phyloP scores from a whole-genome alignment of 2,329 filamentous ascomycete species.

The Fusarium succisae region DNA sequence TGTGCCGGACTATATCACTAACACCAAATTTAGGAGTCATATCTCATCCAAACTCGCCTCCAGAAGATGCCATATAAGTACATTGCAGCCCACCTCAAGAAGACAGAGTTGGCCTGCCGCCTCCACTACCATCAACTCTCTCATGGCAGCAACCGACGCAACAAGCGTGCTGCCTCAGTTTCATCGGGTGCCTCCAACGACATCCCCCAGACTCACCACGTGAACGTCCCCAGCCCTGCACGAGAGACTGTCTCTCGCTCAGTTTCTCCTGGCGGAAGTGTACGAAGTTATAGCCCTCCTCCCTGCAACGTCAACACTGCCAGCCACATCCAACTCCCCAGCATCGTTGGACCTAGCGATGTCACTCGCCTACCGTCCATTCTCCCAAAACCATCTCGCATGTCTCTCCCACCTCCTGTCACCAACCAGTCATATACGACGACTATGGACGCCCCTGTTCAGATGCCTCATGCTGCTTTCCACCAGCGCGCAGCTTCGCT shows the following conservation, averaged over 20 bases:
- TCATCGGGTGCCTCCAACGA: conserved; percentile 67
- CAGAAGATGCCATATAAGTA: conserved; percentile 94
- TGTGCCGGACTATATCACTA: conserved; percentile 14
- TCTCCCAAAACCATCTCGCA: conserved; percentile 70
- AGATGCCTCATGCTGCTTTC: conserved; percentile 53
- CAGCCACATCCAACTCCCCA: conserved; percentile 60
- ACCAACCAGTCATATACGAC: conserved; percentile 54
- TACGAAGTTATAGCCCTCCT: conserved; percentile 55
- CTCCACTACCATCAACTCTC: conserved; percentile 89
- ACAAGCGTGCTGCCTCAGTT: conserved; percentile 78
- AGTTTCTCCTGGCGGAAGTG: conserved; percentile 58
- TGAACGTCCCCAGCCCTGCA: conserved; percentile 61
- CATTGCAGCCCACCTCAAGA: conserved; percentile 84
- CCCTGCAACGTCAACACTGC: conserved; percentile 52
- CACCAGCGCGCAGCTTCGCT: conserved; percentile 45
- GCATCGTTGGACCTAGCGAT: conserved; percentile 57
- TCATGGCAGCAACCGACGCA: conserved; percentile 82
- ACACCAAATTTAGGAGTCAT: conserved; percentile 70
- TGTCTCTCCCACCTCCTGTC: conserved; percentile 54
- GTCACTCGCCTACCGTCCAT: conserved; percentile 68
- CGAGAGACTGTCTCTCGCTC: conserved; percentile 60
- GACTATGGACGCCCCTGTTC: conserved; percentile 57
- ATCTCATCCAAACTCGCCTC: conserved; percentile 83
- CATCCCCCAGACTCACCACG: conserved; percentile 59
- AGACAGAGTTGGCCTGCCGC: conserved; percentile 87